Conservation (phyloP, 441 rosid species). For the Pelargonium australe region DNA sequence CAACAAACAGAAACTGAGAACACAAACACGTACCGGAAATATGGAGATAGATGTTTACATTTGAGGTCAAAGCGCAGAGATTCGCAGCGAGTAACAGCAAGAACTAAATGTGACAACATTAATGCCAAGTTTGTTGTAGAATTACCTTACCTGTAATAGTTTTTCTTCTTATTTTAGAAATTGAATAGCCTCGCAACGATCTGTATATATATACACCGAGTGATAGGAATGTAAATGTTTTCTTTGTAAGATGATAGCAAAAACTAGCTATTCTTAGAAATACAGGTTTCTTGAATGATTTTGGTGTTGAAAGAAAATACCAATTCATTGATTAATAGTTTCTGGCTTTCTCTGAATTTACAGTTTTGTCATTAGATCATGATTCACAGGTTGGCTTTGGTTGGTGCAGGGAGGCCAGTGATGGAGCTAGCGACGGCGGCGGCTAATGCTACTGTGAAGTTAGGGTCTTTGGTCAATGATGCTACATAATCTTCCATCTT, state of each 20-base stretch:
- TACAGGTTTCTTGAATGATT: background rate
- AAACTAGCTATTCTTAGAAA: background rate
- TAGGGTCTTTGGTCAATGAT: conserved; percentile 27
- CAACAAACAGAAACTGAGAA: conserved; percentile 9
- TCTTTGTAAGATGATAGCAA: background rate
- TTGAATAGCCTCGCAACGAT: background rate
- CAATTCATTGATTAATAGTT: no score
- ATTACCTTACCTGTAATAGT: background rate
- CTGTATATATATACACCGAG: conserved; percentile 12
- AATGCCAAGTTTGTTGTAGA: background rate
- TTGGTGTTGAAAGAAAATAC: background rate
- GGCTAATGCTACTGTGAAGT: conserved; percentile 22
- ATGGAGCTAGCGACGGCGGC: background rate
- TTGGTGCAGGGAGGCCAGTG: background rate
- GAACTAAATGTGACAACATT: no score
- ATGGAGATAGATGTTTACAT: no score
- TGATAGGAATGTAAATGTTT: conserved; percentile 28
- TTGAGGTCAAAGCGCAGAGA: no score
- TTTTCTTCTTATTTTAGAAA: background rate
- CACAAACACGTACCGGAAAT: background rate
- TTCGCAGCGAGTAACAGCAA: no score
- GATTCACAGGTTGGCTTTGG: no score
- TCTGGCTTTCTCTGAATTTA: no score
- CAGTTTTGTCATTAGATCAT: no score
- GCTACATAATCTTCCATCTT: conserved; percentile 23